Evolutionary conservation across 225 moss, liverwort and hornwort species (phyloP), one percentile per base, ranked within the genome.

Genomic region (Sphagnum tenellum): DNA sequence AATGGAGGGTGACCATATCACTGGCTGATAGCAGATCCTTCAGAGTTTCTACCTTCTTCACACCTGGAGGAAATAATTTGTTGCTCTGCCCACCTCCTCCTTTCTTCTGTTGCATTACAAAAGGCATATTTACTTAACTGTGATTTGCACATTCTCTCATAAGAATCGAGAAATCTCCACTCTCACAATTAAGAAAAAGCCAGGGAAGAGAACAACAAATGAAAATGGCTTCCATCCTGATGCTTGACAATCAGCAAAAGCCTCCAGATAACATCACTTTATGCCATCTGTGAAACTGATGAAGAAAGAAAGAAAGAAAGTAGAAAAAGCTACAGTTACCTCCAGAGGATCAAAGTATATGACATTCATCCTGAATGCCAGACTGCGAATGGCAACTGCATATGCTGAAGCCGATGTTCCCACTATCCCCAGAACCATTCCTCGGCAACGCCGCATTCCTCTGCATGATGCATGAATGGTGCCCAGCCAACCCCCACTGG

Each of bases 371-470:
- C 84, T 84, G 48, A 95, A 95, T 3, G 94, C 91, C 56, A 89
- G 67, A 74, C 89, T 74, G 45, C 94, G 87, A 44, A 77, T 75
- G 7, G 89, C 94, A 49, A 95, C 87, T 9, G 94, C 92, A 63
- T 81, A 82, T 2, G 88, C 94, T 9, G 89, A 79, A 6, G 89
- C 77, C 5, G 84, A 73, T 44, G 89, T 62, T n/a, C 94, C 94
- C 47, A 95, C 77, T 7, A 95, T 88, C 69, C 94, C 94, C 44
- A 95, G 79, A 50, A 95, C 82, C 68, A 88, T 82, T 46, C 88
- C 89, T 63, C 84, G 88, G 50, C 94, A 95, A 51, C 92, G 75
- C 45, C 84, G 87, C 92, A 95, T 95, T 45, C 92, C 94, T 65
- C 77, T 85, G 67, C 91, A 89, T 5, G 92, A 86, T 55, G 86